phyloP scores from a whole-genome alignment of 1,139 yeast species.

The Blastobotrys persicus region DNA sequence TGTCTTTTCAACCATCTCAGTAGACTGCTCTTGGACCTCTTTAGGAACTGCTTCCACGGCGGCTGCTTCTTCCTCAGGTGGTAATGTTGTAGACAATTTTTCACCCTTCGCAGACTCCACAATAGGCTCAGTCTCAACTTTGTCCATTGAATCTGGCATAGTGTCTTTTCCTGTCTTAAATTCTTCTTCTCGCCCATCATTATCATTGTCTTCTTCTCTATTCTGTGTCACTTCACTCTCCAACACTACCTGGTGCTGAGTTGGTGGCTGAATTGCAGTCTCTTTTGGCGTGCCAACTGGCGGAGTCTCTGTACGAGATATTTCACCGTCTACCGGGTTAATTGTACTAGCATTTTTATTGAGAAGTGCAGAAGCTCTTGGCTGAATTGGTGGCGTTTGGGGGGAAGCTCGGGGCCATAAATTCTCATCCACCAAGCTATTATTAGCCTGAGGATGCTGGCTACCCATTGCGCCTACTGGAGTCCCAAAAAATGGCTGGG shows the following conservation, averaged over 20 bases:
- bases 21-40: not conserved
- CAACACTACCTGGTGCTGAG: too few species aligned
- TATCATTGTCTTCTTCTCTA: too few species aligned
- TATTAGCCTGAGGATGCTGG: not conserved
- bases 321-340: not conserved
- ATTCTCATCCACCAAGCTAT: not conserved
- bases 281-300: not conserved
- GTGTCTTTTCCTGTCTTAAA: not conserved
- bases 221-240: too few species aligned
- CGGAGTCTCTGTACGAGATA: not conserved
- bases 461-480: not conserved
- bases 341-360: not conserved
- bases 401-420: constrained; percentile 5
- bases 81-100: too few species aligned
- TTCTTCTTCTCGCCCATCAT: not conserved
- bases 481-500: not conserved
- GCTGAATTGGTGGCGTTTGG: not conserved
- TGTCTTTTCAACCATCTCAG: not conserved
- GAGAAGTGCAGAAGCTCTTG: constrained; percentile 1
- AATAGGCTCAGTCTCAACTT: constrained; percentile 8
- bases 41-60: too few species aligned
- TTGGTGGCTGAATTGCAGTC: not conserved
- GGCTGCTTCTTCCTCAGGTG: not conserved
- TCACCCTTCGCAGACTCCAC: too few species aligned
- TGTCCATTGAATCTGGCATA: too few species aligned